Base-by-base conservation (phyloP, 495 filamentous ascomycete genomes). In the Talaromyces borbonicus region DNA sequence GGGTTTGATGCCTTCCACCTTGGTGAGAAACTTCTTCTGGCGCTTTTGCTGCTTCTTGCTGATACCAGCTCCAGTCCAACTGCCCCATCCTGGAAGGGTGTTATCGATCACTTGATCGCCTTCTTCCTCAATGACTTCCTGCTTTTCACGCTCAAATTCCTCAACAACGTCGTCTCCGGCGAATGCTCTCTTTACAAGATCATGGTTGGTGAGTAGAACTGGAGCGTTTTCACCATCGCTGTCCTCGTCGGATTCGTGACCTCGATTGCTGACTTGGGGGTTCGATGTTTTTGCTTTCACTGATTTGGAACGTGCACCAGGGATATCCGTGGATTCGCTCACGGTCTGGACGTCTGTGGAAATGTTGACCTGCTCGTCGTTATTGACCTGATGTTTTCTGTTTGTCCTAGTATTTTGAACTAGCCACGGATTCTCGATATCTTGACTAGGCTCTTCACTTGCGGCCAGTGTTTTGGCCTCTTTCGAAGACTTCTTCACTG, bases 51-150 rank as follows among this genome's bases (percentile, higher is more conserved):
- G 69, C 60, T 67, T 74, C 74, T 74, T 78, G 57, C 68, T 69
- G 30, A 97, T 66, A 5, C 90, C 92, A 23, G 81, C 79, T 39
- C 92, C 92, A 8, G 80, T 73, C 92, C 92, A 89, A 63, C 66
- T 78, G 49, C 92, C 92, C 92, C 92, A 98, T 43, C 92, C 92
- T 1, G 87, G 87, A 2, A 98, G 72, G 1, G 86, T 87, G 43
- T 84, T 83, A 60, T 93, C 87, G 16, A 89, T 64, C 23, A 87
- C 71, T 61, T 95, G 79, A 48, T 95, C 87, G 52, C 83, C 90
- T 58, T 97, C 88, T 4, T 87, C 85, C 29, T 78, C 75, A 27
- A 80, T 71, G 7, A 74, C 70, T 47, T 82, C 79, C 15, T 72
- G 69, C 59, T 98, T 96, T 52, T 96, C 92, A 22, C 74, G 69